phyloP scores from a whole-genome alignment of 257 asterid genomes.

The Solanum chaucha region DNA sequence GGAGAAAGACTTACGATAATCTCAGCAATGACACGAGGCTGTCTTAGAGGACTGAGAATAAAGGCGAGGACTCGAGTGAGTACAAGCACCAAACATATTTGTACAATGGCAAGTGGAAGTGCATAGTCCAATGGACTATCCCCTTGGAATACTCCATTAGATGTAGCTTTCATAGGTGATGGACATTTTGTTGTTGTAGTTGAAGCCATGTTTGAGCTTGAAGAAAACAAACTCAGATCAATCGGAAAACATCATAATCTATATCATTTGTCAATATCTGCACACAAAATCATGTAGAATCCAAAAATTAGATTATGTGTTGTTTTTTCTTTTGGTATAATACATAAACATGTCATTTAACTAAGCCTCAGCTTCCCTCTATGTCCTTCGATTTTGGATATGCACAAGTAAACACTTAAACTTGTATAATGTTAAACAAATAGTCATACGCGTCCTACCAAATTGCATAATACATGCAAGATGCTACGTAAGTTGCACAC shows the following conservation, averaged over 20 bases:
- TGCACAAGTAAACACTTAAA: too few relatives aligned
- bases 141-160: slow-evolving; percentile 12
- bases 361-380: too few relatives aligned
- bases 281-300: background rate
- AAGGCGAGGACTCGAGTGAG: slow-evolving; percentile 8
- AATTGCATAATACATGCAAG: too few relatives aligned
- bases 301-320: background rate
- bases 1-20: background rate
- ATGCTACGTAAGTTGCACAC: too few relatives aligned
- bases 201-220: slow-evolving; percentile 6
- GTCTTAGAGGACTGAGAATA: slow-evolving; percentile 8
- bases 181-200: slow-evolving; percentile 1
- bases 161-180: slow-evolving; percentile 7
- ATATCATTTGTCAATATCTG: background rate
- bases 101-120: slow-evolving; percentile 11
- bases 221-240: background rate
- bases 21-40: slow-evolving; percentile 9
- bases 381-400: too few relatives aligned
- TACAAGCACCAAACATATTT: slow-evolving; percentile 7
- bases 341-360: too few relatives aligned
- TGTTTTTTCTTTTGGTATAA: background rate
- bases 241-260: background rate
- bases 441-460: too few relatives aligned
- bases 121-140: slow-evolving; percentile 12
- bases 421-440: too few relatives aligned